Conservation (phyloP, 2,329 filamentous ascomycete genomes). For the Arthrobotrys iridis region DNA sequence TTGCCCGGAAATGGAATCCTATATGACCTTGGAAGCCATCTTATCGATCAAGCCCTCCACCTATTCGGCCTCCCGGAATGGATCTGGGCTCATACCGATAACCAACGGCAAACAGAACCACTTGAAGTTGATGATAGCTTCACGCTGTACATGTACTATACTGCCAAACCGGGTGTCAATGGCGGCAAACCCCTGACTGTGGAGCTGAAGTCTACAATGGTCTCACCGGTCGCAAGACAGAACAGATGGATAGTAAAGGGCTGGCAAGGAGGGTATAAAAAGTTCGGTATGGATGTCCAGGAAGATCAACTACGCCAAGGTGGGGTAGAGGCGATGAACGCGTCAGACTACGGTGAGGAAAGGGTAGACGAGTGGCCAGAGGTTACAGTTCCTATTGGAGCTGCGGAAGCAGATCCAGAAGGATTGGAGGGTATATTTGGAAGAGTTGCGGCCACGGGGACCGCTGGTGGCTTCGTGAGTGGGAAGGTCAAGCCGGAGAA, state of each 20-base stretch:
- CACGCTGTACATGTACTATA: conserved; percentile 61
- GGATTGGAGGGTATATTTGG: conserved; percentile 28
- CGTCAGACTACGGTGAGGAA: conserved; percentile 36
- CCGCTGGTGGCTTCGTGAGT: conserved; percentile 8
- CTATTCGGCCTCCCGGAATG: conserved; percentile 61
- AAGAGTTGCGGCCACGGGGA: neutral
- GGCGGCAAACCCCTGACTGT: conserved; percentile 59
- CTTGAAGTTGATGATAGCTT: conserved; percentile 60
- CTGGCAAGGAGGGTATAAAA: conserved; percentile 61
- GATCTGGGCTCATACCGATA: conserved; percentile 59
- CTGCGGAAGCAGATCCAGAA: conserved; percentile 18
- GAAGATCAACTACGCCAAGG: conserved; percentile 34
- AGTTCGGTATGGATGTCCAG: conserved; percentile 59
- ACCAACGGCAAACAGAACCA: conserved; percentile 58
- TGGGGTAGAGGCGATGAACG: conserved; percentile 5
- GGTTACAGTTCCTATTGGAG: conserved; percentile 54
- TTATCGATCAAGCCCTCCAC: conserved; percentile 61
- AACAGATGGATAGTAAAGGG: conserved; percentile 60
- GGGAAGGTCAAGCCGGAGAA: conserved; percentile 55
- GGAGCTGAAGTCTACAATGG: conserved; percentile 60
- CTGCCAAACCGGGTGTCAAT: conserved; percentile 35
- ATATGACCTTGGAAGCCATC: conserved; percentile 62
- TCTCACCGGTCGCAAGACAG: conserved; percentile 59
- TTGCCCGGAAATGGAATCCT: conserved; percentile 59
- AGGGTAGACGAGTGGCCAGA: conserved; percentile 51